Conservation (phyloP, 1,139 yeast species). For the Blastobotrys illinoisensis region DNA sequence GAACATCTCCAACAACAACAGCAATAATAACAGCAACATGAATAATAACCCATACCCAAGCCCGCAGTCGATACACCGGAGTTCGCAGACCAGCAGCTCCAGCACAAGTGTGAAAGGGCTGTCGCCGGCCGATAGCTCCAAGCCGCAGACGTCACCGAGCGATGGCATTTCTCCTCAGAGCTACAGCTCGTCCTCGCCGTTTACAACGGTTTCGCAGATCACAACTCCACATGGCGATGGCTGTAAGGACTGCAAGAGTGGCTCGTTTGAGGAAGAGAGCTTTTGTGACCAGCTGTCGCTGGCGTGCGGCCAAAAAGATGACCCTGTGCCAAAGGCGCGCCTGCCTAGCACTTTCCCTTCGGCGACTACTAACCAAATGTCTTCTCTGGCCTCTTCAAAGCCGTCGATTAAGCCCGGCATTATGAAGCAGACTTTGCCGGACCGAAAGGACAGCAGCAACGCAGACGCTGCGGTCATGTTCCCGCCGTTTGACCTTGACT, state of each 20-base stretch:
- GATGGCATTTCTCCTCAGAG: neutral
- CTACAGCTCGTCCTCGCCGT: conserved; percentile 4
- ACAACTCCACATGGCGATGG: conserved; percentile 1
- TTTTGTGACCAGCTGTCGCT: conserved; percentile 70
- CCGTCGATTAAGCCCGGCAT: conserved; percentile 6
- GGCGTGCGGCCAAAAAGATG: conserved; percentile 69
- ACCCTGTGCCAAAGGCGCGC: conserved; percentile 54
- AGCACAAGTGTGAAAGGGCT: neutral
- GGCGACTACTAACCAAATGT: neutral
- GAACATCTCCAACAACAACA: no score
- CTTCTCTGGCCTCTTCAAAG: neutral
- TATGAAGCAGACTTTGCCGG: neutral
- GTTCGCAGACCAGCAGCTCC: neutral
- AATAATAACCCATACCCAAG: conserved; percentile 5
- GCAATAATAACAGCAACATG: neutral
- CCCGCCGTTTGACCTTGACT: conserved; percentile 28
- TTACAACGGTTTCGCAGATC: conserved; percentile 8
- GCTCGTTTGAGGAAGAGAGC: conserved; percentile 8
- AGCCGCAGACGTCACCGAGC: neutral
- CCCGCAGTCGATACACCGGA: conserved; percentile 2
- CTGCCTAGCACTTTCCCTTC: neutral
- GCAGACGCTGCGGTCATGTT: conserved; percentile 20
- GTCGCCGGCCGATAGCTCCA: neutral
- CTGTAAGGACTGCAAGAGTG: neutral
- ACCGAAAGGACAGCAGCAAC: neutral